These are phyloP conservation scores for Kluyveromyces starmeri DNA, from an alignment of 805 yeast species.

Conservation along the genomic window DNA sequence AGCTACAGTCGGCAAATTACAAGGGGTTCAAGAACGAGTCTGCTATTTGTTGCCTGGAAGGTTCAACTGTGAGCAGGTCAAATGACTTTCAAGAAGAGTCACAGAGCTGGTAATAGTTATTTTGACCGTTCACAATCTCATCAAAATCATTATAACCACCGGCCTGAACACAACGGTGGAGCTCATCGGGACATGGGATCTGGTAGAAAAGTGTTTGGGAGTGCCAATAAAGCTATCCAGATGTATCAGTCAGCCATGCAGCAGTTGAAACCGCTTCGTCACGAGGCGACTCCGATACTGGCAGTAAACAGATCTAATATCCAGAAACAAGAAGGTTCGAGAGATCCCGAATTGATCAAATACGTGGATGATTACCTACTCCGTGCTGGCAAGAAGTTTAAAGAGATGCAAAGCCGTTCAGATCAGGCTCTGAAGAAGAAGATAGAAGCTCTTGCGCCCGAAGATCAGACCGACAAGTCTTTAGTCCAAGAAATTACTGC, in stretches of 20 bases:
- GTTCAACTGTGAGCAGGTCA: too few relatives aligned
- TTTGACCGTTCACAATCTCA: too few relatives aligned
- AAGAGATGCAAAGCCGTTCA: not conserved
- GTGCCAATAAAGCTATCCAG: not conserved
- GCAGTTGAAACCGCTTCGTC: not conserved
- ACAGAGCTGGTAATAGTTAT: too few relatives aligned
- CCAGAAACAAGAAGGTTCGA: not conserved
- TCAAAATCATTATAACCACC: too few relatives aligned
- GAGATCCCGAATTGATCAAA: not conserved
- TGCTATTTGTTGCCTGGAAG: too few relatives aligned
- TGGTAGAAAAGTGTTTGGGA: slow-evolving; percentile 1
- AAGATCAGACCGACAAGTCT: not conserved
- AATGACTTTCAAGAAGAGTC: too few relatives aligned
- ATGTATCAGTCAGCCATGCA: slow-evolving; percentile 1
- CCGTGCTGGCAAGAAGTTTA: not conserved
- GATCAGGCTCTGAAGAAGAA: not conserved
- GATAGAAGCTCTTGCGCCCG: slow-evolving; percentile 1
- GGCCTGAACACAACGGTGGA: too few relatives aligned
- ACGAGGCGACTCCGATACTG: not conserved
- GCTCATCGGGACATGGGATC: not conserved
- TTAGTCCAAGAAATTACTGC: slow-evolving; percentile 1
- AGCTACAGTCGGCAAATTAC: too few relatives aligned
- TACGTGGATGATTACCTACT: slow-evolving; percentile 2
- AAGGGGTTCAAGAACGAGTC: too few relatives aligned
- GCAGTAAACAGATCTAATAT: too few relatives aligned